Percentiles rank a stretch among this genome's conserved stretches.
Evolutionary conservation across 306 rosid species (phyloP).

Genomic region (Lathyrus oleraceus): DNA sequence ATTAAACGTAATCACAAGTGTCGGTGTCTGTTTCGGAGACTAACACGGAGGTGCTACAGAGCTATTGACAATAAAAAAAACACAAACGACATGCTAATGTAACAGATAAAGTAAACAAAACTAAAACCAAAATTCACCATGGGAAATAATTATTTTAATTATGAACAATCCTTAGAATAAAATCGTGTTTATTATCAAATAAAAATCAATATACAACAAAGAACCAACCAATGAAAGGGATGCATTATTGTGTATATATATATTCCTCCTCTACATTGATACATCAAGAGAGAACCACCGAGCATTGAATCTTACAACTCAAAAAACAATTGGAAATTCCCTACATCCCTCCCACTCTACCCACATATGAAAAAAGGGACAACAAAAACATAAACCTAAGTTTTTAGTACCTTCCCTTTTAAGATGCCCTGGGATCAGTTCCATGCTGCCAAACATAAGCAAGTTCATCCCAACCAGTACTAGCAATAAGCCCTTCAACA

Average conservation of each 20-base stretch:
- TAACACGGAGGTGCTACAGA: too few species aligned
- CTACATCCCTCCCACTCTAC: not conserved
- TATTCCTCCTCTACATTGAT: constrained; percentile 19
- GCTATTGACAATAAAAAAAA: not conserved
- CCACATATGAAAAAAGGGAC: constrained; percentile 9
- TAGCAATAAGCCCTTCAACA: constrained; percentile 87
- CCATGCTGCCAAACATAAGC: constrained; percentile 94
- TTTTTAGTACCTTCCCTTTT: constrained; percentile 30
- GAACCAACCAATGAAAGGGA: constrained; percentile 13
- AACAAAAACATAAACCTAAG: constrained; percentile 1
- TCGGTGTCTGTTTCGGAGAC: too few species aligned
- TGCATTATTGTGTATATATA: constrained; percentile 2
- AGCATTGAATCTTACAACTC: constrained; percentile 5
- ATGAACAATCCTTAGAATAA: constrained; percentile 17
- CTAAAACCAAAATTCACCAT: not conserved
- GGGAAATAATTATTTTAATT: not conserved
- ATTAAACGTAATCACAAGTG: too few species aligned
- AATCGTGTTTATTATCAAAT: not conserved
- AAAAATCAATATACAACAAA: constrained; percentile 26
- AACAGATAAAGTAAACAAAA: not conserved
- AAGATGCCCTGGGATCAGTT: constrained; percentile 86
- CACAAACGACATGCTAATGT: not conserved
- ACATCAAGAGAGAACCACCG: constrained; percentile 25
- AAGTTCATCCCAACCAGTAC: constrained; percentile 95
- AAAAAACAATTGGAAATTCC: constrained; percentile 5